Conservation (phyloP, 2,329 filamentous ascomycete genomes). For the Talaromyces pinophilus region DNA sequence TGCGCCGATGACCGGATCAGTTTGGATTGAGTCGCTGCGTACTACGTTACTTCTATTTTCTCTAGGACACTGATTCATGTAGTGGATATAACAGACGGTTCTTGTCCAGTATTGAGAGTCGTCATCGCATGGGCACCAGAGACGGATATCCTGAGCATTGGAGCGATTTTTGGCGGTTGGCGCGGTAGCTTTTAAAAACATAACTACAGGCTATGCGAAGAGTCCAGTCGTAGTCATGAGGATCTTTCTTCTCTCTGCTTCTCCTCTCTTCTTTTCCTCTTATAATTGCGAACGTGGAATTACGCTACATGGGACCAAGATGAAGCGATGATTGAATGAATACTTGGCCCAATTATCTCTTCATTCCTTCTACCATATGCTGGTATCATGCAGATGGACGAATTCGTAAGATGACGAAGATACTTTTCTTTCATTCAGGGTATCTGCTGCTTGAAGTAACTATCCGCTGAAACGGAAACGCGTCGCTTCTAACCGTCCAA, state of each 20-base stretch:
- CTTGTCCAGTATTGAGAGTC: background rate
- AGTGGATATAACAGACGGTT: background rate
- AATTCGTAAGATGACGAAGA: background rate
- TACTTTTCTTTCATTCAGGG: slow-evolving; percentile 15
- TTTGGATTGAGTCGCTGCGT: background rate
- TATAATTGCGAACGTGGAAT: background rate
- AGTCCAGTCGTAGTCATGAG: background rate
- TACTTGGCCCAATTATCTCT: background rate
- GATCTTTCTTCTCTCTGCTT: background rate
- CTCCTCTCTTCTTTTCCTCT: background rate
- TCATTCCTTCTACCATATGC: background rate
- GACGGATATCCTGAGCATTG: background rate
- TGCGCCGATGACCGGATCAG: slow-evolving; percentile 2
- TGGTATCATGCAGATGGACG: background rate
- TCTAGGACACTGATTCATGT: background rate
- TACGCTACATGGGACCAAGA: slow-evolving; percentile 12
- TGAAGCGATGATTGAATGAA: background rate
- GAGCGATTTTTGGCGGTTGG: background rate
- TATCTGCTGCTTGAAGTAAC: slow-evolving; percentile 21
- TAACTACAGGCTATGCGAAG: background rate
- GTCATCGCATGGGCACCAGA: background rate
- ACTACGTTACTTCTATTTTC: background rate
- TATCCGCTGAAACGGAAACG: slow-evolving; percentile 77
- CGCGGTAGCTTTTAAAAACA: background rate
- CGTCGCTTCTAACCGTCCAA: slow-evolving; percentile 82